Percentiles rank a stretch among this genome's conserved stretches.
Conservation (phyloP, 495 filamentous ascomycete genomes). For the Hypoxylon perforatum region DNA sequence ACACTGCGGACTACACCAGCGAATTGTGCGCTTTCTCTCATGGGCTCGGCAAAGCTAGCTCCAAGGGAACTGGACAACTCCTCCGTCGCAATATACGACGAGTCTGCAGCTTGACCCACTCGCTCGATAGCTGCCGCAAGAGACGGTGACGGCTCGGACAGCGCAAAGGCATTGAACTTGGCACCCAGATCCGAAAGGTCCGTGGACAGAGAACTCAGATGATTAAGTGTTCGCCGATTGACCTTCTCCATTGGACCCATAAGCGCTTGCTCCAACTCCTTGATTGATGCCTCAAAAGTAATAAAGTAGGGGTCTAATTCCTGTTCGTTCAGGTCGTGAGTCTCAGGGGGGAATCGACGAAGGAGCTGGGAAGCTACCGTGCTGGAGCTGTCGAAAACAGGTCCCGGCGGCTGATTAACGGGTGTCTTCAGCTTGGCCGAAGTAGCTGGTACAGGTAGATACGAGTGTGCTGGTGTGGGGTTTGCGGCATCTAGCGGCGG, state of each 20-base stretch:
- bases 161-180: conserved; percentile 94
- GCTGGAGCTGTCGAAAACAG: conserved; percentile 53
- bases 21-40: conserved; percentile 97
- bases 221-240: conserved; percentile 87
- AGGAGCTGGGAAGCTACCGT: conserved; percentile 72
- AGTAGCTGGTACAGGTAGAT: conserved; percentile 82
- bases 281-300: conserved; percentile 86
- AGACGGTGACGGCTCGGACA: conserved; percentile 87
- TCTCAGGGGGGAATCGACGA: conserved; percentile 84
- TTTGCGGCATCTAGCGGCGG: conserved; percentile 93
- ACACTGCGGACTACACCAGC: conserved; percentile 92
- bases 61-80: conserved; percentile 85
- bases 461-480: conserved; percentile 87
- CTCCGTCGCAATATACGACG: conserved; percentile 94
- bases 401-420: conserved; percentile 55
- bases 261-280: conserved; percentile 85
- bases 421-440: conserved; percentile 84
- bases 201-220: conserved; percentile 81
- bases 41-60: conserved; percentile 93
- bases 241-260: conserved; percentile 96
- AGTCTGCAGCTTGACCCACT: conserved; percentile 92
- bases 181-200: conserved; percentile 94
- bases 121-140: conserved; percentile 95
- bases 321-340: conserved; percentile 79
- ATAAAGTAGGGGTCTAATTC: conserved; percentile 96